These are phyloP conservation scores for Leccinum uliginosum DNA, from an alignment of 768 basidiomycete species.

Conservation along the genomic window DNA sequence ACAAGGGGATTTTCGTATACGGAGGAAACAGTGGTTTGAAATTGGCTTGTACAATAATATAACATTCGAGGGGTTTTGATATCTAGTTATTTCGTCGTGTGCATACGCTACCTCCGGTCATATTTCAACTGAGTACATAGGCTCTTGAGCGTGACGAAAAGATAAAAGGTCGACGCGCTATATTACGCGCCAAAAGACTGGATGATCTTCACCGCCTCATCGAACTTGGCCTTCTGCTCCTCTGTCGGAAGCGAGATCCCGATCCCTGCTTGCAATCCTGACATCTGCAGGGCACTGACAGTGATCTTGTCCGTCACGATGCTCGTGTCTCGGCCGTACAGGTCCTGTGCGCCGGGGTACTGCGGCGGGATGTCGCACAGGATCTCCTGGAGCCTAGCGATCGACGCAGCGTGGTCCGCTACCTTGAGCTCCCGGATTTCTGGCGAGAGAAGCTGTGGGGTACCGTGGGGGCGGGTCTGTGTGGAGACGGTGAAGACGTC, in stretches of 20 bases:
- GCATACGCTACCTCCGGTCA: background rate
- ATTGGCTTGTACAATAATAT: background rate
- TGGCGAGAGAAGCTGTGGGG: constrained; percentile 37
- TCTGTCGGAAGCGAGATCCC: constrained; percentile 48
- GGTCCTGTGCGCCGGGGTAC: constrained; percentile 58
- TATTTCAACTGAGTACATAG: background rate
- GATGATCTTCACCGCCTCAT: constrained; percentile 65
- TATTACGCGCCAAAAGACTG: constrained; percentile 27
- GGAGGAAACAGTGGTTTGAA: background rate
- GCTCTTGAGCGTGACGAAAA: background rate
- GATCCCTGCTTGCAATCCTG: constrained; percentile 51
- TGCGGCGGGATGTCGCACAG: constrained; percentile 43
- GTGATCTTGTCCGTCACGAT: constrained; percentile 35
- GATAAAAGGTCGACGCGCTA: background rate
- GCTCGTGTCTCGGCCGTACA: constrained; percentile 66
- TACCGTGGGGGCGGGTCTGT: constrained; percentile 46
- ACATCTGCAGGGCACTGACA: constrained; percentile 10
- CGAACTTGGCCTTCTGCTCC: constrained; percentile 65
- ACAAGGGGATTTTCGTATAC: no score
- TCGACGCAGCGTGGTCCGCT: constrained; percentile 1
- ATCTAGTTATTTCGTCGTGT: background rate
- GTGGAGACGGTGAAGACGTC: constrained; percentile 42
- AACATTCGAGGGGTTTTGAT: background rate
- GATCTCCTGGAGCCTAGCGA: constrained; percentile 47
- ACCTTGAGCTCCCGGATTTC: constrained; percentile 47